Percentiles rank a stretch among this genome's conserved stretches.
These are phyloP conservation scores for Globisporangium apiculatum DNA, from an alignment of 352 stramenopile species.

Conservation along the genomic window DNA sequence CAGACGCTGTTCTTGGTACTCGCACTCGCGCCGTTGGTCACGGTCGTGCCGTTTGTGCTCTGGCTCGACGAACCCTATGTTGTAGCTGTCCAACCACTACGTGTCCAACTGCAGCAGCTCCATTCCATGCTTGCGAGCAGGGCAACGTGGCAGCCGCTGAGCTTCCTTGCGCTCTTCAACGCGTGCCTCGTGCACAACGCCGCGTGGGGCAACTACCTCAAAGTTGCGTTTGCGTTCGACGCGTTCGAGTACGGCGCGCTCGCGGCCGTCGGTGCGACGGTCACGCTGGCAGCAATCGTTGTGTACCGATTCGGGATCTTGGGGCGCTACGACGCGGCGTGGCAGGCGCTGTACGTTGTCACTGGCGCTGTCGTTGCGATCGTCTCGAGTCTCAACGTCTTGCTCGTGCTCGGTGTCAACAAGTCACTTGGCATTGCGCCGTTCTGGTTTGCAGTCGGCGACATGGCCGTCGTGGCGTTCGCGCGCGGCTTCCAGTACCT, in stretches of 20 bases:
- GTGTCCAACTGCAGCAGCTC: constrained; percentile 31
- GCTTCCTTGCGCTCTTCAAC: constrained; percentile 62
- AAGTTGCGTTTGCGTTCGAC: constrained; percentile 58
- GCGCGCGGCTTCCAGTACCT: constrained; percentile 75
- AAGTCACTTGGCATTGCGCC: constrained; percentile 45
- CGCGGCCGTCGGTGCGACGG: constrained; percentile 51
- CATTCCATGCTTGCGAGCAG: constrained; percentile 59
- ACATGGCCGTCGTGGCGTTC: constrained; percentile 59
- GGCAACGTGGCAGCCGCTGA: constrained; percentile 70
- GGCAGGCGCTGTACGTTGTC: constrained; percentile 60
- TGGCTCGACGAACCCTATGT: constrained; percentile 45
- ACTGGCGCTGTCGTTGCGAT: constrained; percentile 44
- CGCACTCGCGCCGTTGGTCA: constrained; percentile 45
- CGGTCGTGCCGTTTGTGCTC: constrained; percentile 48
- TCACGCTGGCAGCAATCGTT: constrained; percentile 55
- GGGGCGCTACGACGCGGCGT: constrained; percentile 28
- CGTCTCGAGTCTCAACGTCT: constrained; percentile 67
- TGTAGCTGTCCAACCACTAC: constrained; percentile 16
- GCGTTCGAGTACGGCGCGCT: constrained; percentile 76
- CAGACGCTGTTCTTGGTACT: constrained; percentile 55
- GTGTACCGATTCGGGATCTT: constrained; percentile 52
- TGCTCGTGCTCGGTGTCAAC: constrained; percentile 62
- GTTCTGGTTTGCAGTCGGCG: constrained; percentile 76
- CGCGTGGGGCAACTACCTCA: constrained; percentile 76
- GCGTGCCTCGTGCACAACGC: constrained; percentile 64